Evolutionary conservation across 2,329 filamentous ascomycete genomes (phyloP).

Genomic region (Aureobasidium sp.): DNA sequence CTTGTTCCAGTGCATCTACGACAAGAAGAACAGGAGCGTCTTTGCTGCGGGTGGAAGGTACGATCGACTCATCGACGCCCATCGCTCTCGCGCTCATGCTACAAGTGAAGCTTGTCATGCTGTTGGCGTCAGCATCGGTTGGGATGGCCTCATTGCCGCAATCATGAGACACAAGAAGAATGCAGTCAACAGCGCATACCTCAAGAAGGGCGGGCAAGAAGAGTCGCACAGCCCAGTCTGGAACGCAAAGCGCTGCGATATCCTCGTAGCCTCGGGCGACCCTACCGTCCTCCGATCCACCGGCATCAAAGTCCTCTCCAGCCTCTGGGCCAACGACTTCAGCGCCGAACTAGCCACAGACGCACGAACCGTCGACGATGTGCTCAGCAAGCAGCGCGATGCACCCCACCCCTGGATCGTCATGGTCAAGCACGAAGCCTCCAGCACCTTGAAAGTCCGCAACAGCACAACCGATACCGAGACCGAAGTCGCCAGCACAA

Average conservation of each 20-base stretch:
- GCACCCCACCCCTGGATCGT: constrained; percentile 79
- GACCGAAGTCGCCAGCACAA: constrained; percentile 61
- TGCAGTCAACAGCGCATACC: constrained; percentile 40
- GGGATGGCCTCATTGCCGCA: constrained; percentile 56
- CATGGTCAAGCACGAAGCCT: constrained; percentile 69
- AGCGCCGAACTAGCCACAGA: constrained; percentile 68
- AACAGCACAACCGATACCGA: constrained; percentile 57
- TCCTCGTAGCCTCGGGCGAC: constrained; percentile 83
- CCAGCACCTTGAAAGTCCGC: constrained; percentile 45
- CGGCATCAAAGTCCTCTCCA: constrained; percentile 67
- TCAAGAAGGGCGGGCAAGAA: constrained; percentile 58
- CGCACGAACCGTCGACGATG: constrained; percentile 67
- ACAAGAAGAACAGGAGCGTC: constrained; percentile 70
- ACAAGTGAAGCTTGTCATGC: constrained; percentile 50
- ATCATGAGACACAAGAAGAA: constrained; percentile 36
- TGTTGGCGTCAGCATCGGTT: constrained; percentile 85
- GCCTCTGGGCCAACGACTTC: constrained; percentile 74
- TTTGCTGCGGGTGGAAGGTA: constrained; percentile 92
- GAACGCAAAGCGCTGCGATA: constrained; percentile 52
- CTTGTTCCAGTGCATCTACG: constrained; percentile 83
- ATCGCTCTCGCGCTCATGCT: constrained; percentile 52
- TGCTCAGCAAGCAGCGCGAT: constrained; percentile 66
- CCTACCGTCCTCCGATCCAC: constrained; percentile 62
- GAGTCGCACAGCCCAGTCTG: constrained; percentile 34
- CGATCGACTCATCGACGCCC: constrained; percentile 77